Evolutionary conservation across 2,329 filamentous ascomycete genomes (phyloP), one percentile per base, ranked within the genome.

Genomic region (Scortechinia acanthostroma): DNA sequence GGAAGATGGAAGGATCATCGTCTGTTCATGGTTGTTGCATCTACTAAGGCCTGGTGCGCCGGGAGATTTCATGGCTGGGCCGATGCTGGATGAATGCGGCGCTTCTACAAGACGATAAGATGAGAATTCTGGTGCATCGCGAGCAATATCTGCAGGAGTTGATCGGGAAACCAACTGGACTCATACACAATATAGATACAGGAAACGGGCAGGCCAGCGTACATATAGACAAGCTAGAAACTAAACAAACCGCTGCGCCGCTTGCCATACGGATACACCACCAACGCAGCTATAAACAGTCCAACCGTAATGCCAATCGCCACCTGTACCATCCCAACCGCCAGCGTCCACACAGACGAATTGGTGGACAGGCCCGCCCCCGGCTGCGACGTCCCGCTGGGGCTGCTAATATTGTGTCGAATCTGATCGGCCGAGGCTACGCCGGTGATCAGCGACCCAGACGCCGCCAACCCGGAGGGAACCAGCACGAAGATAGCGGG

Each of bases 401-500:
- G 14, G 10, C 6, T 6, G 6, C 10, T 6, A 10, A 40, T 17
- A 40, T 40, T 40, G 13, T 10, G 17, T 17, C 17, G 6, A 17
- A 80, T 69, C 45, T 73, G 65, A 49, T 83, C 68, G 0, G 80
- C 79, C 4, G 69, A 73, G 3, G 68, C 68, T 45, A 84, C 62
- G 15, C 80, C 78, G 4, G 74, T 72, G 3, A 83, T 59, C 16
- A 83, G 62, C 13, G 75, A 78, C 1, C 78, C 78, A 21, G 70
- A 70, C 0, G 76, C 76, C 3, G 79, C 79, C n/a, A 83, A 62
- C 21, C 78, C 76, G 17, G 74, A 77, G 0, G 79, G 79, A 20
- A 83, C 79, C 50, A 81, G 78, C 2, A 83, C 76, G 50, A 94
- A 94, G 50, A 95, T 94, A 3, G 86, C 90, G 0, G 90, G 90